Percentiles rank a stretch among this genome's conserved stretches.
phyloP scores from a whole-genome alignment of 306 rosid species.

The Delonix regia region DNA sequence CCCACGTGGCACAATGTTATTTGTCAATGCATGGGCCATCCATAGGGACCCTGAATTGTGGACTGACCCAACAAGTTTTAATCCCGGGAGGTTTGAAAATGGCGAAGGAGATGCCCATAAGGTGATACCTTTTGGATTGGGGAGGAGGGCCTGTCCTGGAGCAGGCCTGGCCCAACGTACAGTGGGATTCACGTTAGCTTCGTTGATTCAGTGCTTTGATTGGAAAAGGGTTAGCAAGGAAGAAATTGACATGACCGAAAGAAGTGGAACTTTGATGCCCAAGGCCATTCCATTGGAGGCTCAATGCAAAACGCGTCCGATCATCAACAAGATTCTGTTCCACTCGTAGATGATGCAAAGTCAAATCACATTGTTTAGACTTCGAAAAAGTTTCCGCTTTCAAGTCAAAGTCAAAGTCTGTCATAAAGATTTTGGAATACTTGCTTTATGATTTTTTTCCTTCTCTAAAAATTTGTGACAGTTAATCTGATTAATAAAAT shows the following conservation, averaged over 20 bases:
- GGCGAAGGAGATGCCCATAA: not conserved
- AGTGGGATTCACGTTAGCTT: slow-evolving; percentile 44
- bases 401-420: not conserved
- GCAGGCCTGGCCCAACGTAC: slow-evolving; percentile 48
- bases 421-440: not conserved
- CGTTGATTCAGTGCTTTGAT: slow-evolving; percentile 61
- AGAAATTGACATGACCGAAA: slow-evolving; percentile 53
- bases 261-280: slow-evolving; percentile 41
- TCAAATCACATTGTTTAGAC: not conserved
- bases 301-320: slow-evolving; percentile 50
- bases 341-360: not conserved
- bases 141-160: slow-evolving; percentile 61
- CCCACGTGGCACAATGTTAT: slow-evolving; percentile 48
- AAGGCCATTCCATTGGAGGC: slow-evolving; percentile 57
- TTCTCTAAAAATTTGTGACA: not conserved
- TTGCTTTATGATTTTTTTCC: not conserved
- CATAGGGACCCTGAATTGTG: slow-evolving; percentile 57
- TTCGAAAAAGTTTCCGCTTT: not conserved
- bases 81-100: slow-evolving; percentile 53
- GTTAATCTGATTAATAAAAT: not conserved
- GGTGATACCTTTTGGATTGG: slow-evolving; percentile 56
- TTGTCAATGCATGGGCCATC: slow-evolving; percentile 66
- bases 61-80: slow-evolving; percentile 49
- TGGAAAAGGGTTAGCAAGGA: slow-evolving; percentile 47
- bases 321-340: slow-evolving; percentile 24